These are phyloP conservation scores for Ulmus americana DNA, from an alignment of 331 rosid genomes.

Conservation along the genomic window DNA sequence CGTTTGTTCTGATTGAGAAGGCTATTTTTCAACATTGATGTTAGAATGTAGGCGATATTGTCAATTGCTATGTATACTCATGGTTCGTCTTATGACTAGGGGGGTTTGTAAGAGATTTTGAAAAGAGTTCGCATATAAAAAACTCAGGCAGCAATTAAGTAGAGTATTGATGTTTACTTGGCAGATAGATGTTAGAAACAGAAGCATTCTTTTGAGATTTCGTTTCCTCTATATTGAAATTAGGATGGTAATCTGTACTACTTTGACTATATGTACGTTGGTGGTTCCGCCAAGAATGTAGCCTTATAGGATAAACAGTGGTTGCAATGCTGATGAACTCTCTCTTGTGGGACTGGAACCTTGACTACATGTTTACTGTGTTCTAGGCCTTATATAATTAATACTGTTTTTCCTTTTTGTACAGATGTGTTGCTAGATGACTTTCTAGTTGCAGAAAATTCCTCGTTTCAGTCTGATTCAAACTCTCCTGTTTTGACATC, in stretches of 20 bases:
- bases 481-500: conserved; percentile 45
- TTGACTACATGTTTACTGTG: not conserved
- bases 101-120: not conserved
- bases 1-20: not conserved
- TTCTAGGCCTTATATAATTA: conserved; percentile 1
- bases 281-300: too few relatives aligned
- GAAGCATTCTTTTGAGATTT: not conserved
- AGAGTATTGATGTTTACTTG: not conserved
- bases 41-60: too few relatives aligned
- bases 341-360: not conserved
- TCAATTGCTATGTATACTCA: not conserved
- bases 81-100: not conserved
- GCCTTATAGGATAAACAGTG: too few relatives aligned
- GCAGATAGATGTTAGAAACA: not conserved
- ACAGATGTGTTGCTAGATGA: conserved; percentile 79
- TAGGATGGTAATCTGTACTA: not conserved
- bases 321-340: too few relatives aligned
- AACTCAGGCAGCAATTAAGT: not conserved
- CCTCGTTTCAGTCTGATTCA: conserved; percentile 50
- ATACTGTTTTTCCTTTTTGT: conserved; percentile 22
- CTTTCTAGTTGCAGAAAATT: conserved; percentile 86
- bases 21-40: not conserved
- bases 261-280: not conserved
- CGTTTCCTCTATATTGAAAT: not conserved
- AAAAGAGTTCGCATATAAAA: not conserved